Conservation (phyloP, 805 yeast genomes). For the Yamadazyma sp. region DNA sequence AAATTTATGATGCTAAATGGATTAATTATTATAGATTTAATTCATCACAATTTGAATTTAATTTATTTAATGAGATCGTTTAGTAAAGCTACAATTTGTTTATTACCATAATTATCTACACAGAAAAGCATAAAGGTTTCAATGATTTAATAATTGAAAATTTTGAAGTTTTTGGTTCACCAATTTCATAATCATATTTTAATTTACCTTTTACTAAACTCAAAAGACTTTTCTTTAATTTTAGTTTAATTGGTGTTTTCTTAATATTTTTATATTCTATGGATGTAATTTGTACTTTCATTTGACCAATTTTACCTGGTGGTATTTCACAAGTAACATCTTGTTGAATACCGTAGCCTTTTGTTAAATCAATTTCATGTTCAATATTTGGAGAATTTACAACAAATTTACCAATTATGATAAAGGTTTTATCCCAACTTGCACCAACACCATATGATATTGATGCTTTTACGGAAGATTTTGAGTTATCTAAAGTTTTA, state of each 20-base stretch:
- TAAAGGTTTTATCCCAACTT: constrained; percentile 22
- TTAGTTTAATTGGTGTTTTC: background rate
- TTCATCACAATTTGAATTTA: background rate
- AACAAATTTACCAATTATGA: constrained; percentile 16
- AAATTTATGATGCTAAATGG: constrained; percentile 2
- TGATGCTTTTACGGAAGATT: constrained; percentile 4
- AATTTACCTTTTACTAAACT: no score
- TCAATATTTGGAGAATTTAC: background rate
- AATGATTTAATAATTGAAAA: background rate
- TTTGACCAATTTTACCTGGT: constrained; percentile 6
- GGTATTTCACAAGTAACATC: constrained; percentile 4
- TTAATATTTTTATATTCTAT: background rate
- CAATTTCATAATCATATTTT: background rate
- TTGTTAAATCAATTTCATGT: constrained; percentile 5
- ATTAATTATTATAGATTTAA: constrained; percentile 2
- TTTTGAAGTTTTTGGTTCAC: background rate
- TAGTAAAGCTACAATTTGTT: background rate
- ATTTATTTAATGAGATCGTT: constrained; percentile 2
- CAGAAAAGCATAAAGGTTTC: background rate
- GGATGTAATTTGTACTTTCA: constrained; percentile 3
- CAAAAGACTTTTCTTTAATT: background rate
- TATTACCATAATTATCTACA: no score
- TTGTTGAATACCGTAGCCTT: constrained; percentile 2
- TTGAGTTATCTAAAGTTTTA: constrained; percentile 6
- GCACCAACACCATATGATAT: constrained; percentile 14